Conservation (phyloP, 306 rosid species). For the Acacia melanoxylon region DNA sequence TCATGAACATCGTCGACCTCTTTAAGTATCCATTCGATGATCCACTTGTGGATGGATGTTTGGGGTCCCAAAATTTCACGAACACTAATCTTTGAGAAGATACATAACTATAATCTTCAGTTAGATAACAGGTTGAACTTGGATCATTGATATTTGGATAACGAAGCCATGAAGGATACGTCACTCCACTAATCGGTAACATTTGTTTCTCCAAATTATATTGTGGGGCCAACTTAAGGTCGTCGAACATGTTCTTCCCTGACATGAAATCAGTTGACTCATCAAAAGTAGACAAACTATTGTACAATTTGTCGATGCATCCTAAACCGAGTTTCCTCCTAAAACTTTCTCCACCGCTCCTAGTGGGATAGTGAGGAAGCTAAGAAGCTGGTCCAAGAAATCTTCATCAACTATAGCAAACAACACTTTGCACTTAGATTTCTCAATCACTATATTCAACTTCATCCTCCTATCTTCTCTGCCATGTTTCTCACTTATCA, state of each 20-base stretch:
- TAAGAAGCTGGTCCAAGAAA: background rate
- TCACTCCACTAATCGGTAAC: background rate
- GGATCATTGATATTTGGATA: fast-evolving
- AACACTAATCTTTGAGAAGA: too few relatives aligned
- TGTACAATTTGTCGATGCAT: background rate
- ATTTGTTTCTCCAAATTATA: background rate
- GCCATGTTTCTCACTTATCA: too few relatives aligned
- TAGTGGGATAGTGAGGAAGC: background rate
- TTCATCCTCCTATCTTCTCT: background rate
- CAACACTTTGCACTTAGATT: background rate
- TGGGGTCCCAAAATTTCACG: background rate
- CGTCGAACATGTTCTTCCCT: background rate
- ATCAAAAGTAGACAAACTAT: background rate
- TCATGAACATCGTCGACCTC: background rate
- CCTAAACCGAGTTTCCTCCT: background rate
- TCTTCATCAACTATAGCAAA: background rate
- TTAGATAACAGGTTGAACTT: too few relatives aligned
- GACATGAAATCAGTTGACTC: background rate
- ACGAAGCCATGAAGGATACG: background rate
- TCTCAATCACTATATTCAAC: background rate
- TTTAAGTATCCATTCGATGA: background rate
- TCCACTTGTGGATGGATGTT: too few relatives aligned
- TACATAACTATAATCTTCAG: too few relatives aligned
- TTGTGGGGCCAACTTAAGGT: background rate
- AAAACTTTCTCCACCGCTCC: too few relatives aligned